Percentiles rank a stretch among this genome's conserved stretches.
Evolutionary conservation across 768 basidiomycete genomes (phyloP).

Genomic region (Leucosporidium scottii): DNA sequence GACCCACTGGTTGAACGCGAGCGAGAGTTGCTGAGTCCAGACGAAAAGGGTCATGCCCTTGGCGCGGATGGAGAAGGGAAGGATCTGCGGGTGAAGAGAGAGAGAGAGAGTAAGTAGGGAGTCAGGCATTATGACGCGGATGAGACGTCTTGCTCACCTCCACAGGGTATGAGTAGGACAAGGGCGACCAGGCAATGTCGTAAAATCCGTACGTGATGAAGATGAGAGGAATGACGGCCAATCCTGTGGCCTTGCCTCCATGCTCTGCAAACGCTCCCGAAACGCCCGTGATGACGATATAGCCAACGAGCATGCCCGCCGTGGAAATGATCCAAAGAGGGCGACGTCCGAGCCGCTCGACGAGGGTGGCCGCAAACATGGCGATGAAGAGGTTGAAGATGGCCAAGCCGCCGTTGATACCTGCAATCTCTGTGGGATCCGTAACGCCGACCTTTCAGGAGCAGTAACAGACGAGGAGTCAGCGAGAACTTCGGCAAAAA

Average conservation of each 20-base stretch:
- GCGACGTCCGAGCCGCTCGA: not conserved
- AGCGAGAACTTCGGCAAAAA: too few relatives aligned
- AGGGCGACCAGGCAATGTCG: not conserved
- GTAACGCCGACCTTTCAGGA: too few relatives aligned
- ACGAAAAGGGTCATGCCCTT: slow-evolving; percentile 11
- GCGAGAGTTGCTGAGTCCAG: slow-evolving; percentile 12
- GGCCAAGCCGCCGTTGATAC: slow-evolving; percentile 25
- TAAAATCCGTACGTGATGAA: slow-evolving; percentile 31
- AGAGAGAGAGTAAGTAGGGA: too few relatives aligned
- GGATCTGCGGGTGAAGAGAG: too few relatives aligned
- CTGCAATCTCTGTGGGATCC: slow-evolving; percentile 10
- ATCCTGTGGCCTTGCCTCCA: not conserved
- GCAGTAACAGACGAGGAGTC: too few relatives aligned
- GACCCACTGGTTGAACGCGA: too few relatives aligned
- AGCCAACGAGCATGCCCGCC: not conserved
- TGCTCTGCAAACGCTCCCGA: not conserved
- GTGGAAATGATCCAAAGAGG: slow-evolving; percentile 9
- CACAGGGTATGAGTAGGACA: not conserved
- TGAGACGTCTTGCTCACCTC: slow-evolving; percentile 1
- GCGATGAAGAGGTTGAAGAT: slow-evolving; percentile 15
- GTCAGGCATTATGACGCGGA: too few relatives aligned
- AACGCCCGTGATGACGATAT: not conserved
- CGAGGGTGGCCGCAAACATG: not conserved
- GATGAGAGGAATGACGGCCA: slow-evolving; percentile 36
- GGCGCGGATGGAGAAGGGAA: slow-evolving; percentile 8